Evolutionary conservation across 2,329 filamentous ascomycete species (phyloP), one percentile per base, ranked within the genome.

Genomic region (Trichoderma afroharzianum): DNA sequence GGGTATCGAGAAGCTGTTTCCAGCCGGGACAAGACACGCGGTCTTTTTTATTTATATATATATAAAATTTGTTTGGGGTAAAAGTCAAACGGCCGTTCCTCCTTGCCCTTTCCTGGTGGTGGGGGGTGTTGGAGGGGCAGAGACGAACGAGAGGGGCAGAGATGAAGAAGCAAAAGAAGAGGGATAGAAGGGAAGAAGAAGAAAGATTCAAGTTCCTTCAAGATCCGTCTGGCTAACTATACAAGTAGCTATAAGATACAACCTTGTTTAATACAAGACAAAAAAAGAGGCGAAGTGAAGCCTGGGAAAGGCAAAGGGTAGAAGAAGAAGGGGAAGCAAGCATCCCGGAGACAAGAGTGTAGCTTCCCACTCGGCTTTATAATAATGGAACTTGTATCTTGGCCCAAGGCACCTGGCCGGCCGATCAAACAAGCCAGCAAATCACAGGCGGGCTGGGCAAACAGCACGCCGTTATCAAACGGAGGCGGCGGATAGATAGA

Each of bases 1-100:
- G 79, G 76, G 74, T 79, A 77, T 80, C 76, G 77, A 64, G 71
- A 43, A 59, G 67, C 43, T 61, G 68, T 63, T 67, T 70, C 55
- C 58, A 72, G 71, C 61, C n/a, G 43, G 62, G 64, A 62, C 28
- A 63, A 59, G 15, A 43, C 24, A 12, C n/a, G 32, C 18, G 57
- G 18, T 30, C 28, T 50, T 36, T 28, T 43, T 12, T 32, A 24
- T 32, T 39, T 58, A 33, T 50, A 26, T 18, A 26, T 18, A 18
- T 43, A 36, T 59, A 24, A 7, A 5, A 24, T 3, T 61, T 69
- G 8, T n/a, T 36, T 53, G 36, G 33, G 28, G 24, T 53, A 15
- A 57, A 33, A 26, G 50, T 28, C 50, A 47, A 61, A 36, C 55
- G 36, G 39, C n/a, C 18, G 33, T 6, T 24, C 55, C 64, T 57